phyloP scores from a whole-genome alignment of 108 stramenopile genomes.

The Conticribra guillardii region DNA sequence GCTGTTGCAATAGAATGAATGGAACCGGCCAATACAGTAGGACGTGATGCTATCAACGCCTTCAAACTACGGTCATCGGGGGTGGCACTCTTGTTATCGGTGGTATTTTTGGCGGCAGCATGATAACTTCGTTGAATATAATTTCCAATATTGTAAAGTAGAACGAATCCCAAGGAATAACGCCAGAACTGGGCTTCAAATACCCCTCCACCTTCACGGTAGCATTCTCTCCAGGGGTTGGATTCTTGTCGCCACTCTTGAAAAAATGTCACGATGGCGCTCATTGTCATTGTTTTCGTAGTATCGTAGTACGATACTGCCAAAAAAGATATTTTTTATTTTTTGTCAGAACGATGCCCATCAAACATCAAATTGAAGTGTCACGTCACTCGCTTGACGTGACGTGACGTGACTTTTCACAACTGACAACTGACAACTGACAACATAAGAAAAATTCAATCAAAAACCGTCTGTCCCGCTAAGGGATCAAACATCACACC shows the following conservation, averaged over 20 bases:
- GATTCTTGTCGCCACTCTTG: conserved; percentile 22
- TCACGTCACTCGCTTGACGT: no score
- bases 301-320: no score
- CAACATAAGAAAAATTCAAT: no score
- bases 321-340: no score
- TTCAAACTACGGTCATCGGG: conserved; percentile 32
- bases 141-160: conserved; percentile 28
- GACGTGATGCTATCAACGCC: conserved; percentile 44
- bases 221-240: conserved; percentile 45
- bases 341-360: no score
- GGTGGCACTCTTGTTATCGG: conserved; percentile 18
- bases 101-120: conserved; percentile 6
- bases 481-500: no score
- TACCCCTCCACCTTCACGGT: conserved; percentile 22
- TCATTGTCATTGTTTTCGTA: no score
- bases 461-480: no score
- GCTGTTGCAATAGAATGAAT: conserved; percentile 42
- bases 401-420: no score
- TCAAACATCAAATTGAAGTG: no score
- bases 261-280: background rate
- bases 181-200: conserved; percentile 38
- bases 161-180: conserved; percentile 21
- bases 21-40: conserved; percentile 43
- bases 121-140: conserved; percentile 15
- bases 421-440: no score